phyloP scores from a whole-genome alignment of 345 rosid genomes.

The Populus alba region DNA sequence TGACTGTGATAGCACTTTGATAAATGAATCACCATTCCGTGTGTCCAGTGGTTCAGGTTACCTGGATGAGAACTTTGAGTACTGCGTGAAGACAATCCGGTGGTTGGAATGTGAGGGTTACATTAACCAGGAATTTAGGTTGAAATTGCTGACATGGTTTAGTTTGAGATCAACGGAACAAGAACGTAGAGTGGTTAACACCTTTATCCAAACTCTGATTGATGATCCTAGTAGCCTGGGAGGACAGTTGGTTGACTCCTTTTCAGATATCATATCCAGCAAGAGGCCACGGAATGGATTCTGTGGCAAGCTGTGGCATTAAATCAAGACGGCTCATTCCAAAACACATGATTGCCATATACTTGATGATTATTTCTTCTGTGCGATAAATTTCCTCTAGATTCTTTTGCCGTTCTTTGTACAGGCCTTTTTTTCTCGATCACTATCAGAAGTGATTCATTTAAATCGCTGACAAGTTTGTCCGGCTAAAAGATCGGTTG shows the following conservation, averaged over 20 bases:
- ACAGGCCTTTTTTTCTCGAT: conserved; percentile 37
- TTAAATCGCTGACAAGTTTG: conserved; percentile 23
- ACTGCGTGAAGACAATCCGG: conserved; percentile 75
- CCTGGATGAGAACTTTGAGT: conserved; percentile 79
- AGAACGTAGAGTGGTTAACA: conserved; percentile 84
- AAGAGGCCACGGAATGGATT: conserved; percentile 65
- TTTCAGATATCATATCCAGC: conserved; percentile 68
- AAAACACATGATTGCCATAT: conserved; percentile 22
- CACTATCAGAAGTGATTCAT: conserved; percentile 29
- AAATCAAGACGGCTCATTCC: conserved; percentile 21
- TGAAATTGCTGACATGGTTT: conserved; percentile 92
- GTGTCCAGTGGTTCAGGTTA: conserved; percentile 45
- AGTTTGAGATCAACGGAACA: conserved; percentile 78
- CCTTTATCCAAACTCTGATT: conserved; percentile 73
- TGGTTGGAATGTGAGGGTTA: conserved; percentile 82
- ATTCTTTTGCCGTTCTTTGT: conserved; percentile 34
- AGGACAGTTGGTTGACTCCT: conserved; percentile 82
- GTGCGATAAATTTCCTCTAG: conserved; percentile 17
- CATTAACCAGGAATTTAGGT: conserved; percentile 70
- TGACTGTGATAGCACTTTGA: conserved; percentile 79
- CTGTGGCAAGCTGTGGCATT: conserved; percentile 63
- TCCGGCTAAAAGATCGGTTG: conserved; percentile 34
- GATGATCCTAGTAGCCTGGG: conserved; percentile 92
- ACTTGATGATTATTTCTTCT: conserved; percentile 33
- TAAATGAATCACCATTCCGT: conserved; percentile 57